phyloP scores from a whole-genome alignment of 805 yeast species.

The Candida cerambycidarum region DNA sequence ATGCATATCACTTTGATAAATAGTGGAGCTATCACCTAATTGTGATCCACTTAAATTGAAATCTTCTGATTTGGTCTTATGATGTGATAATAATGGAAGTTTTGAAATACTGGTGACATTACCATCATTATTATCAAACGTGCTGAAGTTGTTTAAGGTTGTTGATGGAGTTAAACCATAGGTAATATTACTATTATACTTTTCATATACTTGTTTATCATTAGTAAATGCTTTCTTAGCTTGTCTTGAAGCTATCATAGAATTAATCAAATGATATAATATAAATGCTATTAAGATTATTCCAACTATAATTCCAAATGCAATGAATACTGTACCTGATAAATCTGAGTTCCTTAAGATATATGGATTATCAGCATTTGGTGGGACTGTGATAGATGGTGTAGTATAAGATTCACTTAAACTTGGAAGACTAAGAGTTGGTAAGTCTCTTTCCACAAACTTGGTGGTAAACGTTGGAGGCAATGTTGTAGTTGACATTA shows the following conservation, averaged over 20 bases:
- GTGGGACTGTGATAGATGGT: constrained; percentile 57
- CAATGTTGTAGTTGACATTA: constrained; percentile 1
- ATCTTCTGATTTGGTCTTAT: constrained; percentile 19
- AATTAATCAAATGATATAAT: constrained; percentile 51
- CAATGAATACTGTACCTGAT: constrained; percentile 80
- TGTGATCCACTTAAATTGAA: constrained; percentile 15
- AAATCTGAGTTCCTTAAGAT: constrained; percentile 53
- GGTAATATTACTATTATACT: constrained; percentile 15
- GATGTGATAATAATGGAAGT: constrained; percentile 34
- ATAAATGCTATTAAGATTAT: constrained; percentile 53
- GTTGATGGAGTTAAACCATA: constrained; percentile 24
- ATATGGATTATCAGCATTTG: constrained; percentile 62
- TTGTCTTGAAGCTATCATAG: constrained; percentile 48
- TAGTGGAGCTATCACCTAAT: constrained; percentile 34
- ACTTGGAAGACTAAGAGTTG: constrained; percentile 17
- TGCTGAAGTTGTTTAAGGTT: constrained; percentile 15
- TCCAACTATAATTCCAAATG: constrained; percentile 70
- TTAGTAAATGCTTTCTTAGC: constrained; percentile 46
- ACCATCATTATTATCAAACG: constrained; percentile 7
- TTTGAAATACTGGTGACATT: constrained; percentile 25
- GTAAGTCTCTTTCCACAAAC: constrained; percentile 14
- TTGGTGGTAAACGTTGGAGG: constrained; percentile 12
- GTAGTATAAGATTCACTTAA: constrained; percentile 34
- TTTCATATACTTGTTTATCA: constrained; percentile 32
- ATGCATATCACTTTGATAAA: constrained; percentile 31